phyloP scores from a whole-genome alignment of 352 stramenopile genomes.

The Pythium graminicola region DNA sequence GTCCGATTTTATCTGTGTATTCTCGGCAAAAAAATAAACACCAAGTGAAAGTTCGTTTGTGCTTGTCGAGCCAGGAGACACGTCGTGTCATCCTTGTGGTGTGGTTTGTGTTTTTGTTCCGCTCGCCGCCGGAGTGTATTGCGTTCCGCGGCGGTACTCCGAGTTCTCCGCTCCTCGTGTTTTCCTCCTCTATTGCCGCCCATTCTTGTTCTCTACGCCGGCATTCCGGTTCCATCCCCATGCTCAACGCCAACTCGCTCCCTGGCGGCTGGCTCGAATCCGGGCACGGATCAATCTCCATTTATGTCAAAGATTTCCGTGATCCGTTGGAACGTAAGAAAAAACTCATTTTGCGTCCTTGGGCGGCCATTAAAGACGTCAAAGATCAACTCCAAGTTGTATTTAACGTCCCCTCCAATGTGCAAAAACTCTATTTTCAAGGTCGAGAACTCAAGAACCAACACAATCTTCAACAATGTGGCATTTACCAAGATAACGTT shows the following conservation, averaged over 20 bases:
- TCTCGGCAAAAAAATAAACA: too few species aligned
- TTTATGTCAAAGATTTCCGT: conserved; percentile 77
- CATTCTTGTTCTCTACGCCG: not conserved
- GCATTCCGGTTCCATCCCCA: not conserved
- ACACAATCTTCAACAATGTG: conserved; percentile 77
- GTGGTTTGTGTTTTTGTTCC: conserved; percentile 6
- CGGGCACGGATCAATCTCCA: conserved; percentile 55
- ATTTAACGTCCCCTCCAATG: conserved; percentile 70
- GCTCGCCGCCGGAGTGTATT: not conserved
- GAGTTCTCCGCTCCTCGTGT: conserved; percentile 3
- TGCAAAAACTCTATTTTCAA: conserved; percentile 79
- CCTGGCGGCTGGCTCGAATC: conserved; percentile 72
- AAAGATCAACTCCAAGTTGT: conserved; percentile 82
- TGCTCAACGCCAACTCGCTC: conserved; percentile 62
- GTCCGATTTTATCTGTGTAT: conserved; percentile 9
- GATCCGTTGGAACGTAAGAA: conserved; percentile 76
- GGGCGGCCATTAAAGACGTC: conserved; percentile 79
- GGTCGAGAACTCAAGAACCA: conserved; percentile 77
- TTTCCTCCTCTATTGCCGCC: not conserved
- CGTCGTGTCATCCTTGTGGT: conserved; percentile 7
- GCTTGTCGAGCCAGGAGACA: not conserved
- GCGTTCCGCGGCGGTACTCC: not conserved
- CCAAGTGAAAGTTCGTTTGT: too few species aligned
- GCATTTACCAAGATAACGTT: conserved; percentile 77
- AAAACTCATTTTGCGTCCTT: conserved; percentile 73